Base-by-base conservation (phyloP, 1,284 basidiomycete genomes). In the Pseudozyma tsukubaensis region DNA sequence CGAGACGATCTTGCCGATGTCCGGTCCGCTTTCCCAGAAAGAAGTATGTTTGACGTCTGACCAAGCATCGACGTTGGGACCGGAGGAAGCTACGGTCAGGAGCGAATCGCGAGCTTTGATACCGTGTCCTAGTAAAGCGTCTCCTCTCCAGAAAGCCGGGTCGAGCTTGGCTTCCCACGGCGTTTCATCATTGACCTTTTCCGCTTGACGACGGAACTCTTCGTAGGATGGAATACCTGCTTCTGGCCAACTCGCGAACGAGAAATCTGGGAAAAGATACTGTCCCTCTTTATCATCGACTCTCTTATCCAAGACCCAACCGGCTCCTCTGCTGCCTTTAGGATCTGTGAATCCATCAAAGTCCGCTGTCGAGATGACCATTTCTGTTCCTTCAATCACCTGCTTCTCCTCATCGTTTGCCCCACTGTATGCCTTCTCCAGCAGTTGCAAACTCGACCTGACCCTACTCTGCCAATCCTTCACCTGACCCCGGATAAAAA, bases 191-290 rank as follows among this genome's bases (percentile, higher is more conserved):
- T 79, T 74, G 11, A 71, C 59, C 13, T 53, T 37, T 2, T 42
- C 50, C 1, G 73, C 68, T 19, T 54, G 37, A 0, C 61, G 42
- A 1, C 64, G 16, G 36, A 78, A 76, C 19, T 79, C 78, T 2
- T 21, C 49, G 49, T 73, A 78, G 13, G 66, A 71, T 0, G 78
- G 47, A 8, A 68, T 70, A 3, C 70, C 73, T 2, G 77, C 77
- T 50, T 79, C 77, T 2, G 76, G 76, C 78, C 78, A 79, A 6
- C 36, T 59, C 5, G 71, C 66, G 37, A 79, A 79, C 43, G 50
- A 50, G 49, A 79, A 79, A 37, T 79, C 78, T 2, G 78, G 78
- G 42, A 67, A 67, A 7, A 67, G 50, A n/a, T 69, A 72, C 35
- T 76, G 68, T 1, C 69, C 65, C 4, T 45, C 18, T 7, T 34